Base-by-base conservation (phyloP, 2,329 filamentous ascomycete species). In the Calonectria crousiana region DNA sequence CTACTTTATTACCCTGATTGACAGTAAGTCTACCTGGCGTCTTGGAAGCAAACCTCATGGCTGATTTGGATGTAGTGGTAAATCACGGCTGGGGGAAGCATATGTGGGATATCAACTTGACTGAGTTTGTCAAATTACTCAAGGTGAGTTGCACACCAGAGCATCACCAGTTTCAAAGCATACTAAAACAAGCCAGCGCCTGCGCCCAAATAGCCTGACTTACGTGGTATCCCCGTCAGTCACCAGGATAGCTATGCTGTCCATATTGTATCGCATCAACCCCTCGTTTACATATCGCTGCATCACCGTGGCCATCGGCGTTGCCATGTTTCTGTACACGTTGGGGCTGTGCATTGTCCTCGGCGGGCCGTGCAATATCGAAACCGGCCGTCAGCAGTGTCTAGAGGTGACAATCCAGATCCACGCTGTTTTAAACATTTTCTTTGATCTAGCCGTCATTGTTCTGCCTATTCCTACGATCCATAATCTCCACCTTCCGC, bases 61-160 rank as follows among this genome's bases (percentile, higher is more conserved):
- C 65, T 67, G 9, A 67, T 20, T 9, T 41, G n/a, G 10, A 6
- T 16, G 4, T 11, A 67, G 65, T 53, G 47, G 34, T 67, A 20
- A 53, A 53, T 20, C 23, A 56, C 41, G 65, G 65, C 8, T 67
- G 65, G 65, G 65, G 47, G 30, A 52, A 67, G 13, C 65, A 56
- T 20, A 34, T 67, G 30, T 53, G 47, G 65, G 49, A 53, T 26
- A 36, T 67, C 10, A 53, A 23, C n/a, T 23, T 67, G 18, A 16
- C 49, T 41, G 34, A 56, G 20, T 51, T 67, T 51, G 30, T n/a
- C 23, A 36, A n/a, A 14, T 20, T 67, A 28, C 23, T 52, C 13
- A 53, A 23, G 20, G 65, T 51, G 28, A 56, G 65, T 38, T 0
- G 8, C 11, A 36, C 3, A 41, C 13, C 28, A 9, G 8, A 14